Evolutionary conservation across 495 filamentous ascomycete genomes (phyloP), one percentile per base, ranked within the genome.

Genomic region (Penicillium goetzii): DNA sequence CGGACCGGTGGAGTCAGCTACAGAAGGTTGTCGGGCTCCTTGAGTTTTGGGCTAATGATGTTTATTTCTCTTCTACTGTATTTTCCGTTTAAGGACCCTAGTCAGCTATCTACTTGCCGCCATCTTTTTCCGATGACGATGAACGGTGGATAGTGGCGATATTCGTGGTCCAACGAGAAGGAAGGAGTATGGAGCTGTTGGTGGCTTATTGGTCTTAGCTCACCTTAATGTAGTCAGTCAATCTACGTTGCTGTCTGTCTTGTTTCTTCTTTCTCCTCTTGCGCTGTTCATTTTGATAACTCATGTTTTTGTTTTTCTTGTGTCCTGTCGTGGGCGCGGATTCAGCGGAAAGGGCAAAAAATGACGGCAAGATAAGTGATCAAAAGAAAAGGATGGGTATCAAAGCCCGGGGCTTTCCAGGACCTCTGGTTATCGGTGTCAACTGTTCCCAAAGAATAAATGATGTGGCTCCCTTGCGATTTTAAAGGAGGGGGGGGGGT

Each of bases 1-100:
- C n/a, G n/a, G 65, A 70, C 68, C 15, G 56, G 68, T 70, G 70
- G 68, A 68, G 69, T 51, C 65, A 32, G 17, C 9, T 36, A 12
- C 23, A 9, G 28, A 36, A 26, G 58, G 53, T 49, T 61, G 55
- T 58, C 50, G 26, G 12, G 30, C 28, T 49, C 53, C 15, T 43
- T 62, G 43, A 25, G 30, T 49, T 23, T 26, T 40, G 34, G 26
- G 25, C 52, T 38, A 51, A 26, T 50, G 7, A 28, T 50, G 14
- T 51, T 30, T 4, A 30, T 30, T 51, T 30, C 8, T 51, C 47
- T 12, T 2, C 14, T n/a, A 21, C 23, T 26, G n/a, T 41, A n/a
- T 15, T 41, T 41, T 47, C 1, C 41, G 23, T 47, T 47, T 23
- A 21, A 11, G 12, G 10, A 23, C 43, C 43, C 43, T 14, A 47